phyloP scores from a whole-genome alignment of 345 rosid genomes.

The Lumnitzera littorea region DNA sequence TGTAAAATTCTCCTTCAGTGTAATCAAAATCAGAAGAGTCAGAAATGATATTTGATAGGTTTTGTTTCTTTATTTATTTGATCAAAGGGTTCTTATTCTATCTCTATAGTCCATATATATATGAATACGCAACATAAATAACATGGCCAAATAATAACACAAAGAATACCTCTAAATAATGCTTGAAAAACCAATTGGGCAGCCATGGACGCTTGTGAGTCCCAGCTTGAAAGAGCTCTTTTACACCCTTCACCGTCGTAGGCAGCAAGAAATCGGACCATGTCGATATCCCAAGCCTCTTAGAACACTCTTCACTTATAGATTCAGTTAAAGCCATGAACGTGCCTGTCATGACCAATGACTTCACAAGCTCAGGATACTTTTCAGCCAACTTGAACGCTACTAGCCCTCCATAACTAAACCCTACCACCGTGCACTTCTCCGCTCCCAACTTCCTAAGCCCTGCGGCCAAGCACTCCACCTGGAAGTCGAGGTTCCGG shows the following conservation, averaged over 20 bases:
- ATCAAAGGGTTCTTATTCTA: no score
- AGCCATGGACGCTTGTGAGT: constrained; percentile 10
- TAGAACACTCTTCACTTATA: constrained; percentile 1
- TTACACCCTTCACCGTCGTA: constrained; percentile 9
- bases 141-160: no score
- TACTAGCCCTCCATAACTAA: constrained; percentile 40
- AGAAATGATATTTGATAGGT: no score
- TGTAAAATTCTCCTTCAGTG: no score
- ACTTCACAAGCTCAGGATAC: constrained; percentile 30
- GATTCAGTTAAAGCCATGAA: constrained; percentile 33
- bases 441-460: constrained; percentile 31
- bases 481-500: constrained; percentile 34
- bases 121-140: no score
- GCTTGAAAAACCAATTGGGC: constrained; percentile 18
- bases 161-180: constrained; percentile 21
- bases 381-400: constrained; percentile 37
- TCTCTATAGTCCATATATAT: no score
- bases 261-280: constrained; percentile 37
- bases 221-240: constrained; percentile 4
- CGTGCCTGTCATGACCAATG: constrained; percentile 25
- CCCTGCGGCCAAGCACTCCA: constrained; percentile 28
- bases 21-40: no score
- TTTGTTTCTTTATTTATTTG: no score
- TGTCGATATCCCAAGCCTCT: constrained; percentile 18
- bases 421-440: constrained; percentile 30